Base-by-base conservation (phyloP, 2,329 filamentous ascomycete genomes). In the Fusarium sp. region DNA sequence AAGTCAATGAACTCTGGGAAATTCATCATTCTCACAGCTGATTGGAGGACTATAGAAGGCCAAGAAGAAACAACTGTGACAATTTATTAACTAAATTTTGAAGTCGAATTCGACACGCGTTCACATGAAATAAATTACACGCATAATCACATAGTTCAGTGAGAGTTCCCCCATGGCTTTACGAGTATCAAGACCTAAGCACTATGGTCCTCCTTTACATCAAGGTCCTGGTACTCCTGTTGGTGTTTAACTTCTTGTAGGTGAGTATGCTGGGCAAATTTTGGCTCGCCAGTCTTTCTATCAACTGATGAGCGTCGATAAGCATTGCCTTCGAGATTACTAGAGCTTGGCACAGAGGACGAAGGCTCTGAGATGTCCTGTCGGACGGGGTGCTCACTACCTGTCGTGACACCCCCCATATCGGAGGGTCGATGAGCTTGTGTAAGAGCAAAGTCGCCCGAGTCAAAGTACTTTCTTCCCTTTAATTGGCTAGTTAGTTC, bases 401-500 rank as follows among this genome's bases (percentile, higher is more conserved):
- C 67, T 19, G 66, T 70, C 26, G 34, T 45, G 19, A 70, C 44
- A 7, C 36, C 26, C 38, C 67, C 67, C 12, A 69, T 69, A 20
- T 67, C 43, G 8, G 67, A 70, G 23, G 63, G 30, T 20, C 17
- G 53, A n/a, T 56, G 46, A 42, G 68, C 68, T 55, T 70, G 51
- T 17, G 43, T 50, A 11, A 70, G 66, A 19, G 68, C 66, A 47
- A 70, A 69, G 43, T 70, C 66, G 15, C 68, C 66, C 11, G 66
- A 70, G 24, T 70, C 66, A 14, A 70, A 70, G 24, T 65, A 70
- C 15, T 65, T 62, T 26, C 66, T 65, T 46, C 46, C 50, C 66
- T 70, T 15, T 0, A 1, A 30, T 30, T 6, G 4, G 26, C 7
- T 23, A 2, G 17, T 17, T 12, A 51, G 32, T 67, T 14, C 17